A percentile compares a stretch with the other conserved stretches of the same genome.
These are phyloP conservation scores for Meyerozyma carpophila DNA, from an alignment of 1,139 yeast genomes.

Conservation along the genomic window DNA sequence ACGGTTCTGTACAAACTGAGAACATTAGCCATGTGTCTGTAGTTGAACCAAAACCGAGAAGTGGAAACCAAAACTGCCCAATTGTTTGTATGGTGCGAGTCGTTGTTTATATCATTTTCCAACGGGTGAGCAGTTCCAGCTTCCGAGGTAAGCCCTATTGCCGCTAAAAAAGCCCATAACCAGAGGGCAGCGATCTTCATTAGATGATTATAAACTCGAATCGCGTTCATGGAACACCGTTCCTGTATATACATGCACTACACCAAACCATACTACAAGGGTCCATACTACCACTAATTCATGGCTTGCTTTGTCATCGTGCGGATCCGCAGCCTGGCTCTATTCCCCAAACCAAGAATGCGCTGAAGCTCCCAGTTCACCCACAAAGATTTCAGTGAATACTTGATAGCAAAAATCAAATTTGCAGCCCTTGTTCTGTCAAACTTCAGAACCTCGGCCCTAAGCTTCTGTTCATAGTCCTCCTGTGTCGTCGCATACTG, in stretches of 20 bases:
- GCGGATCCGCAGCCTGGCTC: neutral
- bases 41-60: conserved; percentile 96
- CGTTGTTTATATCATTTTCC: neutral
- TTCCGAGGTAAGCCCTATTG: neutral
- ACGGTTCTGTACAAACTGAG: conserved; percentile 93
- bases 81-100: conserved; percentile 65
- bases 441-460: conserved; percentile 15
- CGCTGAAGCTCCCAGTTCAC: conserved; percentile 27
- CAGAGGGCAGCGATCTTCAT: neutral
- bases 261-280: neutral
- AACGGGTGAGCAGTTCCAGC: neutral
- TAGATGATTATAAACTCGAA: neutral
- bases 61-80: conserved; percentile 97
- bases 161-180: neutral
- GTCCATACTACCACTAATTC: neutral
- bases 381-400: conserved; percentile 21
- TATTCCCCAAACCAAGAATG: conserved; percentile 8
- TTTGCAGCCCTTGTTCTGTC: conserved; percentile 34
- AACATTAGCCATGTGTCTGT: conserved; percentile 96
- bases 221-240: neutral
- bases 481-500: neutral
- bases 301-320: neutral
- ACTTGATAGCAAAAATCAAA: conserved; percentile 41
- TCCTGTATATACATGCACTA: neutral
- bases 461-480: conserved; percentile 15